Percentiles rank a stretch among this genome's conserved stretches.
phyloP scores from a whole-genome alignment of 106 monocot genomes.

The Triglochin maritima region DNA sequence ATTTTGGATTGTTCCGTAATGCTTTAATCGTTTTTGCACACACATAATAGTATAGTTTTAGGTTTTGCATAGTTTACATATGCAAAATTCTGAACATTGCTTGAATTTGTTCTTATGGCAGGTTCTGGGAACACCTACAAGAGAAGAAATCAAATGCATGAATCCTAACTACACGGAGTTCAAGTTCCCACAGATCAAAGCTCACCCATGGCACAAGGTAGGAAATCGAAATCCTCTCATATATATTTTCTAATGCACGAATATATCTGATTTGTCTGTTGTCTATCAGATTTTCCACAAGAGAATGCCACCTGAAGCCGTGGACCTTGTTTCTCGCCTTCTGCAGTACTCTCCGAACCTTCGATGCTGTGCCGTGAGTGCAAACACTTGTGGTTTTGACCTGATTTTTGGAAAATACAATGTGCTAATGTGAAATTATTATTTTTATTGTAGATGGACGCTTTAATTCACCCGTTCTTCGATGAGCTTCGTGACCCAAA shows the following conservation, averaged over 20 bases:
- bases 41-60: too few relatives aligned
- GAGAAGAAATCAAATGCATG: constrained; percentile 29
- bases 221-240: not conserved
- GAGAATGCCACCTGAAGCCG: constrained; percentile 20
- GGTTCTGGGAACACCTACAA: constrained; percentile 21
- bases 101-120: not conserved
- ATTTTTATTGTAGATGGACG: constrained; percentile 13
- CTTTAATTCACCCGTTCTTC: constrained; percentile 23
- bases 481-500: constrained; percentile 19
- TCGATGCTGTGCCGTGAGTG: constrained; percentile 20
- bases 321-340: constrained; percentile 21
- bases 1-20: too few relatives aligned
- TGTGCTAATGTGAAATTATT: not conserved
- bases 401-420: not conserved
- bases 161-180: constrained; percentile 21
- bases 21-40: too few relatives aligned
- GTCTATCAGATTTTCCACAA: constrained; percentile 14
- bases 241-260: not conserved
- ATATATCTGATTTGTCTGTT: not conserved
- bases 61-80: too few relatives aligned
- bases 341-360: constrained; percentile 24
- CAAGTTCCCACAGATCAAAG: constrained; percentile 23
- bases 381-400: not conserved
- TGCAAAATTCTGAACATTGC: not conserved
- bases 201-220: constrained; percentile 26